Base-by-base conservation (phyloP, 441 rosid species). In the Hura crepitans region DNA sequence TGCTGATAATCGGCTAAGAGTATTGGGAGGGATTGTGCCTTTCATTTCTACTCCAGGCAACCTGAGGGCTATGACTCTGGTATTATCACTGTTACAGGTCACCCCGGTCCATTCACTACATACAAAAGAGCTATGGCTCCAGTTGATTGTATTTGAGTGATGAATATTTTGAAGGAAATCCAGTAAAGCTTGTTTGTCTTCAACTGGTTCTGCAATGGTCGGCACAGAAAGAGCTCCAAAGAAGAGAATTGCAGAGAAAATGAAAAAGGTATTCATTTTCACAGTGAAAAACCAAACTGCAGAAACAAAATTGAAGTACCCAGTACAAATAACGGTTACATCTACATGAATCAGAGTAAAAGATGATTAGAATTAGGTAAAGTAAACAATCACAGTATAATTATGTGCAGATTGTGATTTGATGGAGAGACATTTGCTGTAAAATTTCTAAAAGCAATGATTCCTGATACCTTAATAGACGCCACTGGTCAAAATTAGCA, bases 41-140 rank as follows among this genome's bases (percentile, higher is more conserved):
- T 58, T 49, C 58, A 94, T 66, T 30, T 86, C 93, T 12, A 79
- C 75, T 4, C 86, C 88, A 0, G 92, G 94, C 77, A 94, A 83
- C 70, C 75, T 81, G 61, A 91, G 86, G 37, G 79, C 81, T 51
- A 74, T 71, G 33, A 94, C 90, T 76, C 93, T 81, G 17, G 96
- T 77, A 12, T 71, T 75, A 31, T 90, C 86, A 43, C 7, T 11
- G 45, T 84, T 79, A 75, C 99, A 92, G 2, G 81, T 77, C 69
- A 94, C 94, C 37, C 99, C 97, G n/a, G 78, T 73, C 99, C 97
- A 94, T 2, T 67, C 66, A 39, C 31, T 42, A 82, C 99, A 94
- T 0, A 85, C 76, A 0, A 88, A 76, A 74, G 74, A 73, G 65
- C 53, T 71, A 53, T 66, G 43, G 23, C 67, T 77, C 99, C 97